A percentile compares a stretch with the other conserved stretches of the same genome.
These are phyloP conservation scores for Picea abies DNA, from an alignment of 83 land plant genomes.

Conservation along the genomic window DNA sequence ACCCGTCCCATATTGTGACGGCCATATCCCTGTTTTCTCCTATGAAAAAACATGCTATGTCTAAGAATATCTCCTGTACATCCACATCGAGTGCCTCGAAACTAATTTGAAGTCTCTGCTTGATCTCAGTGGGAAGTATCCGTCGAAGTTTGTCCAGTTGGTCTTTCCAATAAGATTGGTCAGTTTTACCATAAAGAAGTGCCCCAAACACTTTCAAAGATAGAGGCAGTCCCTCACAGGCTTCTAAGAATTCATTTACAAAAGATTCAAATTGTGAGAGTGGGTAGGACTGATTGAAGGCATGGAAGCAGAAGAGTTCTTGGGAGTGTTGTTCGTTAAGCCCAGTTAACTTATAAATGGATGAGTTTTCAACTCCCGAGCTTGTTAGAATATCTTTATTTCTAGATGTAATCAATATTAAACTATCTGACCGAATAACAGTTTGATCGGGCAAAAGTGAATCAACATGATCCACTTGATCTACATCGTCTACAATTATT, in stretches of 20 bases:
- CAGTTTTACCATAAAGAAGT: background rate
- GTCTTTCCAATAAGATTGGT: background rate
- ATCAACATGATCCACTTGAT: background rate
- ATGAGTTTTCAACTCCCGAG: background rate
- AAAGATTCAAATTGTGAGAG: background rate
- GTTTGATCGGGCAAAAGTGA: background rate
- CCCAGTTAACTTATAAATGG: background rate
- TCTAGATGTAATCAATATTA: background rate
- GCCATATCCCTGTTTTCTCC: background rate
- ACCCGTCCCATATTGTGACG: conserved; percentile 13
- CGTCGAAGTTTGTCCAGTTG: background rate
- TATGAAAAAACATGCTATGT: conserved; percentile 6
- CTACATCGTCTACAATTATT: background rate
- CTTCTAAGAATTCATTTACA: background rate
- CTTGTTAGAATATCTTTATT: background rate
- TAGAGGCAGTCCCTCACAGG: background rate
- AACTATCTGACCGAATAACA: background rate
- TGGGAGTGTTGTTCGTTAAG: background rate
- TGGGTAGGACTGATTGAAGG: background rate
- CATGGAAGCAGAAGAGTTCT: background rate
- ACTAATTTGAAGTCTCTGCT: background rate
- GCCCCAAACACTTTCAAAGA: background rate
- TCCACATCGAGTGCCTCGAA: background rate
- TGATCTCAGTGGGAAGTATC: background rate
- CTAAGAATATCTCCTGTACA: background rate